Evolutionary conservation across 768 basidiomycete species (phyloP).

Genomic region (Mycena galopus): DNA sequence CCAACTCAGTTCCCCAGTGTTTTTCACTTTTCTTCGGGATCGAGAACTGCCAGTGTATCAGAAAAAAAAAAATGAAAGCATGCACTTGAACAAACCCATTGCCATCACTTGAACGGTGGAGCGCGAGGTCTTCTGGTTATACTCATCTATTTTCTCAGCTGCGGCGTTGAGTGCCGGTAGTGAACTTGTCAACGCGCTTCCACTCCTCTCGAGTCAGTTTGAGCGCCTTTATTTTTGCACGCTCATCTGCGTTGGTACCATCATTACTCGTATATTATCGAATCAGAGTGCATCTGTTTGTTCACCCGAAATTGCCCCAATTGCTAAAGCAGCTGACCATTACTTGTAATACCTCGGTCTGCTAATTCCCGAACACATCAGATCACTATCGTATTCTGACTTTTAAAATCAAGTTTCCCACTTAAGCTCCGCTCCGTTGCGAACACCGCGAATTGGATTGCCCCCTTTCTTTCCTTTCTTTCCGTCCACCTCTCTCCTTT

Average conservation of each 20-base stretch:
- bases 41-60: not conserved
- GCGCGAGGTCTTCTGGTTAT: constrained; percentile 43
- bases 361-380: too few species aligned
- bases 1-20: constrained; percentile 2
- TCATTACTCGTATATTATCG: too few species aligned
- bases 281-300: too few species aligned
- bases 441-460: too few species aligned
- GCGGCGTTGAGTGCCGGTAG: constrained; percentile 42
- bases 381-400: too few species aligned
- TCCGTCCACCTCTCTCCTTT: too few species aligned
- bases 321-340: too few species aligned
- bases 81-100: constrained; percentile 39
- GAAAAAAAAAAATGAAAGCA: not conserved
- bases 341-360: too few species aligned
- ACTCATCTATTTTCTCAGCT: constrained; percentile 43
- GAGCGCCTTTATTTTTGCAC: constrained; percentile 37
- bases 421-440: too few species aligned
- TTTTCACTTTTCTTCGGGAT: not conserved
- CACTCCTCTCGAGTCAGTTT: constrained; percentile 42
- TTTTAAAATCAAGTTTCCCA: too few species aligned
- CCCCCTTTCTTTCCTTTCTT: too few species aligned
- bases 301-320: too few species aligned
- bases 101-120: constrained; percentile 41
- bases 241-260: constrained; percentile 43
- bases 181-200: constrained; percentile 37